Conservation (phyloP, 805 yeast species). For the Hanseniaspora jakobsenii region DNA sequence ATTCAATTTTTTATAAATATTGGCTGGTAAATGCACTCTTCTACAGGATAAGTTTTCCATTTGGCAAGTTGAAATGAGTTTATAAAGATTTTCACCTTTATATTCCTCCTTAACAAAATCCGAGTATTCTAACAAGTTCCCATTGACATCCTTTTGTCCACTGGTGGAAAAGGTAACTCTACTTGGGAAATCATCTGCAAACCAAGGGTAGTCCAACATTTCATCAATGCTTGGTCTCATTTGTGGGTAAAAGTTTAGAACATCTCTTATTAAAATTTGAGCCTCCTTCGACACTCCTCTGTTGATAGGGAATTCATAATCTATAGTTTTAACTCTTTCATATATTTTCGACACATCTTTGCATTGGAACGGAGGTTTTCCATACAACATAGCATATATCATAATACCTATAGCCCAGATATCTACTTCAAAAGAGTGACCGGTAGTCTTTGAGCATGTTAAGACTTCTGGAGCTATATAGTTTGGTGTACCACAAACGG, state of each 20-base stretch:
- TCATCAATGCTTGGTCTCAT: conserved; percentile 72
- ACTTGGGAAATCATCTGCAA: conserved; percentile 76
- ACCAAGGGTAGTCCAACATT: conserved; percentile 75
- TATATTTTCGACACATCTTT: conserved; percentile 87
- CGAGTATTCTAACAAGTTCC: conserved; percentile 52
- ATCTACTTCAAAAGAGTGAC: conserved; percentile 91
- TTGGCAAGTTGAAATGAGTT: conserved; percentile 1
- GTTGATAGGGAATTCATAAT: conserved; percentile 65
- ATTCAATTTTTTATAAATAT: background rate
- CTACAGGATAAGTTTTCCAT: background rate
- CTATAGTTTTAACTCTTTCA: conserved; percentile 76
- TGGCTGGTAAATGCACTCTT: background rate
- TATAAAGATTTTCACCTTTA: conserved; percentile 9
- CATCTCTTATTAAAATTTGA: conserved; percentile 52
- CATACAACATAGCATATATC: conserved; percentile 82
- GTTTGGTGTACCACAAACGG: conserved; percentile 98
- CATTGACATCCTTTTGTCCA: conserved; percentile 28
- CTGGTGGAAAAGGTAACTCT: conserved; percentile 18
- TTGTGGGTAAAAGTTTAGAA: conserved; percentile 65
- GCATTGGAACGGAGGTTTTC: conserved; percentile 96
- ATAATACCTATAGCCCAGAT: conserved; percentile 97
- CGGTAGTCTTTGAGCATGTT: conserved; percentile 62
- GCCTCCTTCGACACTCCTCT: conserved; percentile 61
- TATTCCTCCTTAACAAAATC: conserved; percentile 26
- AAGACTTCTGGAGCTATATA: conserved; percentile 97